Conservation (phyloP, 2,329 filamentous ascomycete genomes). For the Talaromyces islandicus region DNA sequence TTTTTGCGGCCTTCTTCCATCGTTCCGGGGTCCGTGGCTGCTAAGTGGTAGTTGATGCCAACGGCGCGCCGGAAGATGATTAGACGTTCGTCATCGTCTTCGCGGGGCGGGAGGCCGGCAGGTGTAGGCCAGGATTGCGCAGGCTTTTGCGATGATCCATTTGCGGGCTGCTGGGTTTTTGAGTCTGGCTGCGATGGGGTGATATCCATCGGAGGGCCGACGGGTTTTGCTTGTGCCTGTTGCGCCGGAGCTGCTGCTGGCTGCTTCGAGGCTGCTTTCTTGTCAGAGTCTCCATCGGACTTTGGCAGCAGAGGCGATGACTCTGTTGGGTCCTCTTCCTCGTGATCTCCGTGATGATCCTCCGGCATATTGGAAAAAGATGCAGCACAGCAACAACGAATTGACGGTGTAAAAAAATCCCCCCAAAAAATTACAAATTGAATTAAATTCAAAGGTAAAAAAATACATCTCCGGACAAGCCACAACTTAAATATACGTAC, state of each 20-base stretch:
- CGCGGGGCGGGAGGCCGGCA: conserved; percentile 3
- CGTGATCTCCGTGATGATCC: background rate
- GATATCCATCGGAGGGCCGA: conserved; percentile 7
- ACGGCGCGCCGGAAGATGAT: conserved; percentile 11
- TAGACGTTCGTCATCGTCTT: conserved; percentile 6
- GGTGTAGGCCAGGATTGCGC: conserved; percentile 4
- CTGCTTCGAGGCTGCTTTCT: background rate
- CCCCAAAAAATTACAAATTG: background rate
- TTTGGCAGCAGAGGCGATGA: conserved; percentile 8
- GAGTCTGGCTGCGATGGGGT: background rate
- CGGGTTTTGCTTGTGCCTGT: background rate
- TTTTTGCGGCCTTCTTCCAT: conserved; percentile 12
- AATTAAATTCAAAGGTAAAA: background rate
- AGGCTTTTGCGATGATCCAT: conserved; percentile 1
- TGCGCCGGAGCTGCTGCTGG: background rate
- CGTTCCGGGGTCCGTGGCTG: conserved; percentile 4
- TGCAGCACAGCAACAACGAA: background rate
- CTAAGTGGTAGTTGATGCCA: conserved; percentile 10
- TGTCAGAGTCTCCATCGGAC: background rate
- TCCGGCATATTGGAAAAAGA: background rate
- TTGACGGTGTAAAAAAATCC: background rate
- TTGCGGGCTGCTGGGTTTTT: background rate
- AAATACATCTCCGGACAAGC: background rate
- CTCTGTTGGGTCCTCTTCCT: conserved; percentile 4
- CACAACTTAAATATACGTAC: background rate